These are phyloP conservation scores for Dionaea muscipula DNA, from an alignment of 179 eudicot genomes.

Conservation along the genomic window DNA sequence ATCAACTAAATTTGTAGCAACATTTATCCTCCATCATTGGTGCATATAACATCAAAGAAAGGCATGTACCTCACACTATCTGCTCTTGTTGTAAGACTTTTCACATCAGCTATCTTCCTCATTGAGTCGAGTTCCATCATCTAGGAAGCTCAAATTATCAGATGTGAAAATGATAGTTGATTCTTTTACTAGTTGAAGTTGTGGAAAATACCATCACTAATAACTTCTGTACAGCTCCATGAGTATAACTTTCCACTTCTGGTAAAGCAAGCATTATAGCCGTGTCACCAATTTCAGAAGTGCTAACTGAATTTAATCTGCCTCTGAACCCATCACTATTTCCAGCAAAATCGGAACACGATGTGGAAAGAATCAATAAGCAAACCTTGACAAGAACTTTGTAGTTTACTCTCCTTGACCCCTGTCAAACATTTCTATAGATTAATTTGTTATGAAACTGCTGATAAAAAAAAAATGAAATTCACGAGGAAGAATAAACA, in stretches of 20 bases:
- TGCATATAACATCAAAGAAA: constrained; percentile 3
- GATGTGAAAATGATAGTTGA: no score
- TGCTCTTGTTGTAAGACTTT: constrained; percentile 58
- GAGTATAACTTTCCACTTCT: constrained; percentile 38
- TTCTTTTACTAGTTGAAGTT: no score
- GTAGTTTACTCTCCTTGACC: constrained; percentile 69
- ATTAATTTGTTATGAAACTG: neutral
- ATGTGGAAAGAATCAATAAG: constrained; percentile 31
- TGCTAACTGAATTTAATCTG: constrained; percentile 16
- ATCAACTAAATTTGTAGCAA: no score
- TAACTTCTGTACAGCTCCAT: constrained; percentile 41
- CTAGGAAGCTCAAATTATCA: constrained; percentile 24
- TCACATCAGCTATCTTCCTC: constrained; percentile 47
- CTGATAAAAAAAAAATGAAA: constrained; percentile 1
- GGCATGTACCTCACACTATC: constrained; percentile 63
- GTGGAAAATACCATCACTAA: constrained; percentile 43
- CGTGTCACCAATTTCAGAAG: constrained; percentile 15
- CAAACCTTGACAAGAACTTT: constrained; percentile 53
- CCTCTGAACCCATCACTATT: constrained; percentile 17
- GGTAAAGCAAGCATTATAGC: constrained; percentile 50
- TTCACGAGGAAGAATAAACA: neutral
- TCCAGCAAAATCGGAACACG: constrained; percentile 16
- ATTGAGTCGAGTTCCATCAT: constrained; percentile 66
- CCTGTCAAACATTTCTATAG: constrained; percentile 26
- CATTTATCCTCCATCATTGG: no score